These are phyloP conservation scores for Pseudocercospora ulei DNA, from an alignment of 2,329 filamentous ascomycete species.

Conservation along the genomic window DNA sequence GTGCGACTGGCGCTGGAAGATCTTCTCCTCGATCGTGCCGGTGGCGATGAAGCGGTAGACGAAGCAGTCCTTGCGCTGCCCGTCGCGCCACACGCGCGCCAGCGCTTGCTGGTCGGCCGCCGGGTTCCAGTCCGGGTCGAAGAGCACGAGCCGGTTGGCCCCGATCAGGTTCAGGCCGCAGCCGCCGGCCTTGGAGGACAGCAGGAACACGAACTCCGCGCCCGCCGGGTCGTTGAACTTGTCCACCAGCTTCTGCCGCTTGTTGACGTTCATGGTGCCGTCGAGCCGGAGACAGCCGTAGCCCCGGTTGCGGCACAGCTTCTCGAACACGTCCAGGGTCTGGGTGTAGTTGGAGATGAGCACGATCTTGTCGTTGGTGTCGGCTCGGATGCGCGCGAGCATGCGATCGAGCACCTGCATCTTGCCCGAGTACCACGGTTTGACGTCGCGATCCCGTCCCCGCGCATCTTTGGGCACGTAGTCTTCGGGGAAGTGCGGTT, in stretches of 20 bases:
- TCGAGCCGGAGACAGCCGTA: constrained; percentile 87
- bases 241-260: constrained; percentile 93
- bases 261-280: constrained; percentile 95
- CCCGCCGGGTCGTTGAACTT: constrained; percentile 93
- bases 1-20: constrained; percentile 96
- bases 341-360: constrained; percentile 98
- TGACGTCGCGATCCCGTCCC: constrained; percentile 83
- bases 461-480: constrained; percentile 80
- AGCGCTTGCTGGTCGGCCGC: constrained; percentile 95
- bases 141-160: constrained; percentile 85
- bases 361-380: constrained; percentile 98
- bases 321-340: constrained; percentile 88
- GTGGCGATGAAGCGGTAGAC: constrained; percentile 99
- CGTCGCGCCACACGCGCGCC: constrained; percentile 95
- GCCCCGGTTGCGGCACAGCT: constrained; percentile 69
- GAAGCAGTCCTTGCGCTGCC: constrained; percentile 98
- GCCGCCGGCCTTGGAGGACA: constrained; percentile 91
- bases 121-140: constrained; percentile 93
- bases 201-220: constrained; percentile 83
- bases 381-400: constrained; percentile 86
- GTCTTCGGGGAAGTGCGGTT: constrained; percentile 70
- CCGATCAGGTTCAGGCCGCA: constrained; percentile 94
- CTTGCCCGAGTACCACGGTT: constrained; percentile 93
- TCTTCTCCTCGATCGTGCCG: constrained; percentile 96
- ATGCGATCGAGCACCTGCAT: constrained; percentile 94